Percentiles rank a stretch among this genome's conserved stretches.
Conservation (phyloP, 306 rosid genomes). For the Citrullus mucosospermus region DNA sequence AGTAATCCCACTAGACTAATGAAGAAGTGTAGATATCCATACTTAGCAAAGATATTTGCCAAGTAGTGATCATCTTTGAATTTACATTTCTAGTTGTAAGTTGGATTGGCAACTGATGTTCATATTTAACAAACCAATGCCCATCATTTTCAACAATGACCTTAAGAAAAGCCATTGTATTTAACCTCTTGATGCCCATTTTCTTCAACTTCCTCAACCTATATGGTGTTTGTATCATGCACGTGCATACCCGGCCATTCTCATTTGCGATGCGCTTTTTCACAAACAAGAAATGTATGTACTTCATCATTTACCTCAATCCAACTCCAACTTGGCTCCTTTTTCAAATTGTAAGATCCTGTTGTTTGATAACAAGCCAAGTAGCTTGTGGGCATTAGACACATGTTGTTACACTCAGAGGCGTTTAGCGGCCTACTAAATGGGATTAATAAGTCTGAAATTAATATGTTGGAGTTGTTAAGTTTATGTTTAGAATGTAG, state of each 20-base stretch:
- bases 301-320: slow-evolving; percentile 73
- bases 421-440: too few species aligned
- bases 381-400: too few species aligned
- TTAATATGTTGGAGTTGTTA: too few species aligned
- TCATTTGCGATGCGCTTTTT: slow-evolving; percentile 79
- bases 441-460: too few species aligned
- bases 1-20: too few species aligned
- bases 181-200: slow-evolving; percentile 7
- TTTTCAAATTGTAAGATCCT: slow-evolving; percentile 37
- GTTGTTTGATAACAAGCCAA: slow-evolving; percentile 16
- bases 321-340: slow-evolving; percentile 96
- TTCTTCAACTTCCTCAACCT: slow-evolving; percentile 32
- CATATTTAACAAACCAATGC: neutral
- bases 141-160: neutral
- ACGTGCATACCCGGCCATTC: slow-evolving; percentile 33
- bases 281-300: slow-evolving; percentile 62
- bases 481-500: too few species aligned
- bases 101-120: too few species aligned
- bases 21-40: too few species aligned
- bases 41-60: too few species aligned
- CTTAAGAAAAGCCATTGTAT: neutral
- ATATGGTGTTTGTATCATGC: slow-evolving; percentile 16
- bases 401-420: too few species aligned
- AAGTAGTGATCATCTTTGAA: too few species aligned
- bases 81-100: too few species aligned